Evolutionary conservation across 2,329 filamentous ascomycete genomes (phyloP).

Genomic region (Pleomassaria siparia): DNA sequence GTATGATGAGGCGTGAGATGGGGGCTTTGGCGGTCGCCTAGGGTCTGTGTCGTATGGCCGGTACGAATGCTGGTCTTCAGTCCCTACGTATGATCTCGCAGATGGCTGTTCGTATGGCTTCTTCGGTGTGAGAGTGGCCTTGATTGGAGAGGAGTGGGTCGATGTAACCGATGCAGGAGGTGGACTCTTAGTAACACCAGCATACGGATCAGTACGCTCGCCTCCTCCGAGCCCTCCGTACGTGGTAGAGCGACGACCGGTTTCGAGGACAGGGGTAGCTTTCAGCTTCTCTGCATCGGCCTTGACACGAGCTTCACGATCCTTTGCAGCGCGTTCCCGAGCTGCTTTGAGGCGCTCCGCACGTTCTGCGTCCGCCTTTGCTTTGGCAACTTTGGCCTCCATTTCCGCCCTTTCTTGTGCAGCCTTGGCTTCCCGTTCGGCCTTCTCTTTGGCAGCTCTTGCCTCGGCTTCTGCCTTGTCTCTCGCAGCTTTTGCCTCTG

Average conservation of each 20-base stretch:
- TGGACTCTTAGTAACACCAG: constrained; percentile 60
- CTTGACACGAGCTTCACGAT: constrained; percentile 41
- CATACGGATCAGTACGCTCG: constrained; percentile 71
- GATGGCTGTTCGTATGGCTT: constrained; percentile 51
- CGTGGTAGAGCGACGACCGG: constrained; percentile 35
- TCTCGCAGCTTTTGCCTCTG: constrained; percentile 32
- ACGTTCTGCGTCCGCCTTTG: constrained; percentile 36
- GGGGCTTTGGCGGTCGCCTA: constrained; percentile 59
- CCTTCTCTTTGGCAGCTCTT: constrained; percentile 41
- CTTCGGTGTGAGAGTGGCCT: constrained; percentile 42
- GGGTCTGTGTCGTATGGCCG: constrained; percentile 72
- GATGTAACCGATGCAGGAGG: constrained; percentile 41
- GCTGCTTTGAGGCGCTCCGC: constrained; percentile 41
- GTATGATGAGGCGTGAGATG: constrained; percentile 54
- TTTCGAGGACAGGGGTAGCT: constrained; percentile 17
- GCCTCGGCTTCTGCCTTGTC: constrained; percentile 34
- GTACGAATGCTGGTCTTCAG: constrained; percentile 63
- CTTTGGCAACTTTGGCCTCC: constrained; percentile 33
- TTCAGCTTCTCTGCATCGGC: constrained; percentile 39
- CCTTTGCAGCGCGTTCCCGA: constrained; percentile 42
- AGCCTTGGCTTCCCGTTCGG: constrained; percentile 26
- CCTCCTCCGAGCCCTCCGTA: constrained; percentile 57
- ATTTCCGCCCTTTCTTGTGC: constrained; percentile 37
- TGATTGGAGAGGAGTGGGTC: constrained; percentile 43
- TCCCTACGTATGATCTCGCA: constrained; percentile 61